phyloP scores from a whole-genome alignment of 2,329 filamentous ascomycete species.

The Ustilaginoidea virens region DNA sequence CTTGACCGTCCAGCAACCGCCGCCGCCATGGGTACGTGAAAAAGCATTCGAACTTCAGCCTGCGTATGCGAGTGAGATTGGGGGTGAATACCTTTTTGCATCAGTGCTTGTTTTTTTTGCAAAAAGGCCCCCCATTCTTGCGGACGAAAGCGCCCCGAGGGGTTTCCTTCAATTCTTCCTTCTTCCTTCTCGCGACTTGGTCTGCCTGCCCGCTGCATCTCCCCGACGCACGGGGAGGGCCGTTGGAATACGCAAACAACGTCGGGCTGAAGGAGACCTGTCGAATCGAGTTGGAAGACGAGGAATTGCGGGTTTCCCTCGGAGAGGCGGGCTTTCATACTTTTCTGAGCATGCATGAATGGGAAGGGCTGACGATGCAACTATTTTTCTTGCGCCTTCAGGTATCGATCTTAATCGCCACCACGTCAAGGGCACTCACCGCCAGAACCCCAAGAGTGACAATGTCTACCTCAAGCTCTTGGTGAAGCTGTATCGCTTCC shows the following conservation, averaged over 20 bases:
- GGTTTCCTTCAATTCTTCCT: conserved; percentile 1
- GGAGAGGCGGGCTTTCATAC: conserved; percentile 7
- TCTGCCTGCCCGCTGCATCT: conserved; percentile 7
- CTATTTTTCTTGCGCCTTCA: conserved; percentile 22
- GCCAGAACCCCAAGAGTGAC: conserved; percentile 93
- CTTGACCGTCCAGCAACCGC: conserved; percentile 23
- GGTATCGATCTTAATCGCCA: conserved; percentile 59
- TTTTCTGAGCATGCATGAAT: conserved; percentile 45
- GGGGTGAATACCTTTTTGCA: conserved; percentile 9
- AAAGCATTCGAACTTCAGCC: conserved; percentile 18
- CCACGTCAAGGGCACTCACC: conserved; percentile 60
- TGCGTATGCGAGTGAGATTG: conserved; percentile 34
- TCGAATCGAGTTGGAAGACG: conserved; percentile 2
- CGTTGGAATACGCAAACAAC: too few species aligned
- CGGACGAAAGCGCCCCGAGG: conserved; percentile 6
- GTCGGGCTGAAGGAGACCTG: too few species aligned
- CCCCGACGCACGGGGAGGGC: conserved; percentile 7
- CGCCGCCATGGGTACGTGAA: conserved; percentile 49
- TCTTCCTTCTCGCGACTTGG: conserved; percentile 1
- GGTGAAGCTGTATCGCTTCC: conserved; percentile 96
- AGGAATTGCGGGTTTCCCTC: not conserved
- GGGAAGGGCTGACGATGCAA: conserved; percentile 43
- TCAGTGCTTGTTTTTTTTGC: conserved; percentile 1
- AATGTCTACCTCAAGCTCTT: conserved; percentile 95
- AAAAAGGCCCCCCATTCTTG: conserved; percentile 5